These are phyloP conservation scores for Actinidia chinensis DNA, from an alignment of 179 eudicot genomes.

Conservation along the genomic window DNA sequence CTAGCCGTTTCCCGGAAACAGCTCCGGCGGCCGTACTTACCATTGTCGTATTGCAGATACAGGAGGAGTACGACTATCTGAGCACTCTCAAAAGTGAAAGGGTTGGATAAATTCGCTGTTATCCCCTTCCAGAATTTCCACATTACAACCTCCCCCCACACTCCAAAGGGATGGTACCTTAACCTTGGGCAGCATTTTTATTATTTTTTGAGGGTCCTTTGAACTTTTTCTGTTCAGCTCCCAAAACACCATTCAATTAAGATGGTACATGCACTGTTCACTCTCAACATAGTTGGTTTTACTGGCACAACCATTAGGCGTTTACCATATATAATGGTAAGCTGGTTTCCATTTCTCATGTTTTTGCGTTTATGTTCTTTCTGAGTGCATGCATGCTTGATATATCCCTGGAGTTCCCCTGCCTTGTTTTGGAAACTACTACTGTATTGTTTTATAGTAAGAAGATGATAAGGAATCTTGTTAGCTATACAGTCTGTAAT, in stretches of 20 bases:
- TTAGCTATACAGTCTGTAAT: constrained; percentile 37
- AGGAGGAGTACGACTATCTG: no score
- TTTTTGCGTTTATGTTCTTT: not conserved
- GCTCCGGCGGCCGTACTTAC: no score
- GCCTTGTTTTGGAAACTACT: not conserved
- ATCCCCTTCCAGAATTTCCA: no score
- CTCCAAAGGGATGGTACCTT: constrained; percentile 41
- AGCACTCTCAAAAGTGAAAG: no score
- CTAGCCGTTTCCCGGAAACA: no score
- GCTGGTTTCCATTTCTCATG: not conserved
- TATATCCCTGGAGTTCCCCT: not conserved
- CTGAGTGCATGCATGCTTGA: not conserved
- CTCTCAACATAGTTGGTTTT: constrained; percentile 41
- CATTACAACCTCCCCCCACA: no score
- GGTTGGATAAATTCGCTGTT: no score
- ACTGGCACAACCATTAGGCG: constrained; percentile 46
- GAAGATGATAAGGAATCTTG: constrained; percentile 31
- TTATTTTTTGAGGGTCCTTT: constrained; percentile 38
- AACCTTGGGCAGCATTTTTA: constrained; percentile 47
- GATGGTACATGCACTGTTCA: constrained; percentile 41
- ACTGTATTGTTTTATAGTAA: constrained; percentile 21
- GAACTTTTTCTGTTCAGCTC: constrained; percentile 44
- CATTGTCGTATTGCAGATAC: no score
- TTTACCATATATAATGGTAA: constrained; percentile 41
- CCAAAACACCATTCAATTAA: constrained; percentile 41